Percentiles rank a stretch among this genome's conserved stretches.
Conservation (phyloP, 2,329 filamentous ascomycete genomes). For the Fusarium foetens region DNA sequence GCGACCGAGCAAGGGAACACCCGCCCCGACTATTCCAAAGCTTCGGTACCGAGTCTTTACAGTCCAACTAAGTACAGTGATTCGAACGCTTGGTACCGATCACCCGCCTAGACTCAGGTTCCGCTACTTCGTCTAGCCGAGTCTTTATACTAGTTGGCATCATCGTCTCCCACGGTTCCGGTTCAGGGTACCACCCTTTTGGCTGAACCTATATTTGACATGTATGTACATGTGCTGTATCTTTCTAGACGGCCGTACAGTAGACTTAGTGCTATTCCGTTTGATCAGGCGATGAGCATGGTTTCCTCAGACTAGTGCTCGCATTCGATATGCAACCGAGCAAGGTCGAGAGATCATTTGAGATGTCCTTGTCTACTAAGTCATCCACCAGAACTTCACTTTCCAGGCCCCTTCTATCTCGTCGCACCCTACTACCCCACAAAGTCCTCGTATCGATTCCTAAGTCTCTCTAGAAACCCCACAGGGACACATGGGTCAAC, state of each 20-base stretch:
- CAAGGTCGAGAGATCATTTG: not conserved
- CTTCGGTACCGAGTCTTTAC: constrained; percentile 22
- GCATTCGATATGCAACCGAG: not conserved
- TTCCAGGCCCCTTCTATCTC: not conserved
- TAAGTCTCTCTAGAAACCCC: not conserved
- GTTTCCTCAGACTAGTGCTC: not conserved
- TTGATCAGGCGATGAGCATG: not conserved
- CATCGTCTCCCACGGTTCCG: not conserved
- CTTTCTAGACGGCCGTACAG: not conserved
- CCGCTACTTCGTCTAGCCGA: not conserved
- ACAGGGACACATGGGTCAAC: not conserved
- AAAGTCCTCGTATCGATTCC: not conserved
- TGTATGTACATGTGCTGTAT: not conserved
- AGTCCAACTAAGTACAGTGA: not conserved
- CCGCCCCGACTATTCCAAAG: constrained; percentile 23
- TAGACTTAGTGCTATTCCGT: not conserved
- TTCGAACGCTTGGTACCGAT: not conserved
- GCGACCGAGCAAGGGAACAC: constrained; percentile 16
- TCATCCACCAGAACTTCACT: constrained; percentile 1
- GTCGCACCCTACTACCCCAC: constrained; percentile 3
- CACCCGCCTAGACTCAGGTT: not conserved
- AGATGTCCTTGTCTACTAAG: not conserved
- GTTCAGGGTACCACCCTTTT: not conserved
- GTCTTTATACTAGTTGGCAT: not conserved
- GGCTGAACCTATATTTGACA: not conserved